These are phyloP conservation scores for Coniferiporia weirii DNA, from an alignment of 1,284 basidiomycete species.

Conservation along the genomic window DNA sequence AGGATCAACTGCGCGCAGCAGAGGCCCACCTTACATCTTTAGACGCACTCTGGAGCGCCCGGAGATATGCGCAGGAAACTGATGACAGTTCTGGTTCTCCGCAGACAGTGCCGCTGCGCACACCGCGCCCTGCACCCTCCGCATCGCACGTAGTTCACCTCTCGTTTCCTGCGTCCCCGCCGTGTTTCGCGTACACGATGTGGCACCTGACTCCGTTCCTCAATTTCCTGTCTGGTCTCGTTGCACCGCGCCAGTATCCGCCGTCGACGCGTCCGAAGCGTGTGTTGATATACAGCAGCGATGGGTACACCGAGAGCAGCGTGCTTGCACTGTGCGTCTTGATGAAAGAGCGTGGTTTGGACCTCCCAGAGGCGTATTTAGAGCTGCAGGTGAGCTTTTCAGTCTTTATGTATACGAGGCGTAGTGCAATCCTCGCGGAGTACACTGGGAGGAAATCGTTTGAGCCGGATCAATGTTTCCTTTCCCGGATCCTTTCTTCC, in stretches of 20 bases:
- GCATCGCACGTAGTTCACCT: slow-evolving; percentile 65
- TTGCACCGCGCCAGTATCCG: slow-evolving; percentile 17
- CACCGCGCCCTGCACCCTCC: slow-evolving; percentile 61
- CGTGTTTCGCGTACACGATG: slow-evolving; percentile 20
- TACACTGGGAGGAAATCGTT: too few relatives aligned
- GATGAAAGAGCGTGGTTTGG: slow-evolving; percentile 72
- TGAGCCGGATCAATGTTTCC: neutral
- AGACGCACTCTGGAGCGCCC: slow-evolving; percentile 56
- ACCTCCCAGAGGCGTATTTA: slow-evolving; percentile 86
- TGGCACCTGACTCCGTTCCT: slow-evolving; percentile 18
- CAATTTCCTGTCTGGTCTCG: slow-evolving; percentile 22
- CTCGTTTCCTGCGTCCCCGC: slow-evolving; percentile 22
- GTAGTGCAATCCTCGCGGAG: too few relatives aligned
- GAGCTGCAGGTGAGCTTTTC: slow-evolving; percentile 52
- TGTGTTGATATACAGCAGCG: slow-evolving; percentile 69
- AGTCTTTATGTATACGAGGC: too few relatives aligned
- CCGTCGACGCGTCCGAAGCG: slow-evolving; percentile 54
- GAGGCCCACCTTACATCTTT: slow-evolving; percentile 64
- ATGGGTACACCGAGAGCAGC: slow-evolving; percentile 88
- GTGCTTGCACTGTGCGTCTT: slow-evolving; percentile 84
- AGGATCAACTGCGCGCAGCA: slow-evolving; percentile 57
- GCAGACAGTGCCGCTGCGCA: neutral
- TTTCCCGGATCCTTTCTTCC: neutral
- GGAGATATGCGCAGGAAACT: slow-evolving; percentile 24
- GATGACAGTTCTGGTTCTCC: neutral